Base-by-base conservation (phyloP, 352 stramenopile species). In the Pythium chondricola region DNA sequence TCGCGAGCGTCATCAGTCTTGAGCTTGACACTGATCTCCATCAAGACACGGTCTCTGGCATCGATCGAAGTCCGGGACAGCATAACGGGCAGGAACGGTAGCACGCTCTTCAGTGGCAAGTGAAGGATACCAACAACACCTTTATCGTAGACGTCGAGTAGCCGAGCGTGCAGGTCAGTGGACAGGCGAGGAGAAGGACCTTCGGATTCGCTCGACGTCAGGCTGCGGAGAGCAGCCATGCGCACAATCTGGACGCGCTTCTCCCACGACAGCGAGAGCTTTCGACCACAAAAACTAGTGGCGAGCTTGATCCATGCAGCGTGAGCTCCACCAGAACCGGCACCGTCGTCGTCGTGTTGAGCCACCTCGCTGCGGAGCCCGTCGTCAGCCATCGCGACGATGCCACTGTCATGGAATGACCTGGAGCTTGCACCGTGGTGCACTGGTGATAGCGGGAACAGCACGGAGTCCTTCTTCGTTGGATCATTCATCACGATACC, bases 11-110 rank as follows among this genome's bases (percentile, higher is more conserved):
- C 67, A 22, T 91, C 75, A 0, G 76, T 94, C 52, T 94, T 94
- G 10, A 94, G 63, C 59, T 80, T 83, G 13, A 94, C 76, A 42
- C 86, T 92, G 35, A 94, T 78, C n/a, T 92, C 81, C 79, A 94
- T 90, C 9, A 94, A 61, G 8, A 91, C 70, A 31, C 86, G 84
- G 43, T 94, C 83, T 2, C 83, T 74, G 43, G 81, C 75, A 24
- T 58, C 52, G 0, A 63, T 43, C 2, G 70, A 81, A n/a, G 70
- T 75, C 24, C 68, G 68, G 2, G 63, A 62, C 6, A 94, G 48
- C 13, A 92, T 51, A 33, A 77, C 65, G 0, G 83, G 78, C 26
- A 94, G 47, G 42, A 90, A 94, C 10, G 81, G 76, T 18, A 94
- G 49, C 16, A 88, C 74, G 0, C 74, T 74, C 21, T 71, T 69